Base-by-base conservation (phyloP, 2,329 filamentous ascomycete genomes). In the Calonectria pauciramosa region DNA sequence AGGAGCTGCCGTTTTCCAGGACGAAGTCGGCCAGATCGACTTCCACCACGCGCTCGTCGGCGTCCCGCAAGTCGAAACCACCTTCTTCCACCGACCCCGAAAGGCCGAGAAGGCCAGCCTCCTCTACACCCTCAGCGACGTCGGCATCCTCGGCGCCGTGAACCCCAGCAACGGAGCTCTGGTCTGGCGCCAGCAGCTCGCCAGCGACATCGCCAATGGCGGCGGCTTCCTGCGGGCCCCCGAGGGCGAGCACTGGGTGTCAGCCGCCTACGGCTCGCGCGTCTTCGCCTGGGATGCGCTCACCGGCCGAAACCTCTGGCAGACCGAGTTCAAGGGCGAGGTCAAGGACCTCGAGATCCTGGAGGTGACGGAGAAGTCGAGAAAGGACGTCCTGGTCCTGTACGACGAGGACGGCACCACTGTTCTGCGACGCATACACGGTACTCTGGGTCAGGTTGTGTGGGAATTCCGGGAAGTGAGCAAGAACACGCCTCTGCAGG, bases 21-120 rank as follows among this genome's bases (percentile, higher is more conserved):
- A 99, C 83, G 96, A 99, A 85, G 96, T 97, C 79, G 96, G 93
- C 87, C 91, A 95, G 81, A 91, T 97, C 84, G 97, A 99, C 86
- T 99, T 96, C 87, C 96, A 99, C 86, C 93, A 98, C 87, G 92
- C 95, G 78, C 93, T 99, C 64, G 88, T 99, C 82, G 97, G 97
- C 82, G 87, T 95, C 47, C 96, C 97, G 70, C 94, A 94, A 84
- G 89, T 91, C 83, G 92, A 95, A 76, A 94, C 95, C 75, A 98
- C 96, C 80, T 97, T 99, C 90, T 99, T 99, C 91, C 95, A 98
- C 87, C 94, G 93, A 80, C 96, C 97, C 49, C 91, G 94, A 81
- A 90, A 91, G 76, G 91, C 93, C 79, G 96, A 96, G 76, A 95
- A 95, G 85, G 96, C 96, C 44, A 96, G 95, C 69, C 90, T 99